Conservation (phyloP, 495 filamentous ascomycete genomes). For the Aspergillus egyptiacus region DNA sequence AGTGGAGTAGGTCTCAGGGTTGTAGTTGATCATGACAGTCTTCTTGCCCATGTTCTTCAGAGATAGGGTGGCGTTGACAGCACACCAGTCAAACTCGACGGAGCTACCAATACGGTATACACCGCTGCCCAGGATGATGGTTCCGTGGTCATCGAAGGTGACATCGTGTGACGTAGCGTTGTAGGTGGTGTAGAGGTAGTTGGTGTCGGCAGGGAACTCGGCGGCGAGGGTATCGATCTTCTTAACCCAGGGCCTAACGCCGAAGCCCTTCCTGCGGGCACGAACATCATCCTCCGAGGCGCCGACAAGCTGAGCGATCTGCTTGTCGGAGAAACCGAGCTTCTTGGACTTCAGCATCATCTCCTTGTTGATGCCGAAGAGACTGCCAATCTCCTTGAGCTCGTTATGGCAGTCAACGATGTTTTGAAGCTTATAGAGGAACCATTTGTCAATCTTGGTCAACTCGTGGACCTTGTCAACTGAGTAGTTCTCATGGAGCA, state of each 20-base stretch:
- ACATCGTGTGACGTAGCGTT: constrained; percentile 95
- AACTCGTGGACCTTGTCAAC: constrained; percentile 87
- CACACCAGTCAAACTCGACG: constrained; percentile 99
- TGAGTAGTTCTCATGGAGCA: constrained; percentile 93
- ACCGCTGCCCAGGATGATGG: constrained; percentile 82
- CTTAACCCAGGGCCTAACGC: constrained; percentile 86
- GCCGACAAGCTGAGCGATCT: constrained; percentile 82
- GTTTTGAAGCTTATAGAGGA: constrained; percentile 95
- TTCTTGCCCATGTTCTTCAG: constrained; percentile 88
- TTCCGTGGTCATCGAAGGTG: constrained; percentile 89
- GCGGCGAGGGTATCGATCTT: constrained; percentile 96
- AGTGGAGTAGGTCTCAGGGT: constrained; percentile 83
- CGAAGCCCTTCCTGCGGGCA: constrained; percentile 75
- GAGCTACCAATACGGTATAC: constrained; percentile 97
- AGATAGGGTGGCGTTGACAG: constrained; percentile 85
- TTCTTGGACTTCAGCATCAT: constrained; percentile 88
- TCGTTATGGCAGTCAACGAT: constrained; percentile 85
- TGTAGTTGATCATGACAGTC: constrained; percentile 98
- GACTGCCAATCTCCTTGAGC: constrained; percentile 79
- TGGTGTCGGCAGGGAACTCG: constrained; percentile 95
- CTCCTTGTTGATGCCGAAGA: constrained; percentile 81
- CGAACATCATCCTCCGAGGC: constrained; percentile 87
- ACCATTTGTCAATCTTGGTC: constrained; percentile 99
- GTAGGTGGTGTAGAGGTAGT: constrained; percentile 98
- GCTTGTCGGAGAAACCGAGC: constrained; percentile 92